Evolutionary conservation across 345 rosid genomes (phyloP).

Genomic region (Luvunga scandens): DNA sequence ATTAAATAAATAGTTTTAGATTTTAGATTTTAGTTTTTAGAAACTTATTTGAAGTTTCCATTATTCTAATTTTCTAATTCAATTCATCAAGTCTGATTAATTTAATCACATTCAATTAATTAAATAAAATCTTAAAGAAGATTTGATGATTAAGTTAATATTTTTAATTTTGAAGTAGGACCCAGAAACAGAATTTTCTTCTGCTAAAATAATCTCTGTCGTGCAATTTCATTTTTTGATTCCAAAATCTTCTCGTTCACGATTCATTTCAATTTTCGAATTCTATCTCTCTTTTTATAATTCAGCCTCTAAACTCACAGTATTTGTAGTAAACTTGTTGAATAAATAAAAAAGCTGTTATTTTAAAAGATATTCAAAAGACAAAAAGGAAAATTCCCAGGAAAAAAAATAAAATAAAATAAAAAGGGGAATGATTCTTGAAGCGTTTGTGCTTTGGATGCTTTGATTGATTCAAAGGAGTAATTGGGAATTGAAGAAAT

Average conservation of each 20-base stretch:
- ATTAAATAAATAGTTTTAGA: too few species aligned
- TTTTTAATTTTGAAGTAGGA: background rate
- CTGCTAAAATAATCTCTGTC: background rate
- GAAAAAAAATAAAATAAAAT: constrained; percentile 3
- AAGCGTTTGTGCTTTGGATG: constrained; percentile 17
- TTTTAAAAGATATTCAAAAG: constrained; percentile 23
- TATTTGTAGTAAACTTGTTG: background rate
- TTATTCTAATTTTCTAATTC: background rate
- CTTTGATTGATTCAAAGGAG: constrained; percentile 13
- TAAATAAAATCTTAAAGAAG: too few species aligned
- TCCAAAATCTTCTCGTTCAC: constrained; percentile 20
- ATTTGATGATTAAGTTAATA: background rate
- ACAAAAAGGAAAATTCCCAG: constrained; percentile 24
- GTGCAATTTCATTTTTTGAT: background rate
- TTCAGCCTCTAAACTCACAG: background rate
- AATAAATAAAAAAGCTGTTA: background rate
- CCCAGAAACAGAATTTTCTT: background rate
- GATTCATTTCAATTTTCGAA: constrained; percentile 28
- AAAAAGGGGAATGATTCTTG: background rate
- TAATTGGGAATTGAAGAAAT: constrained; percentile 14
- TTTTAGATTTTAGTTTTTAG: background rate
- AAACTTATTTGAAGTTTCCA: background rate
- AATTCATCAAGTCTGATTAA: background rate
- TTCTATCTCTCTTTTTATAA: constrained; percentile 21
- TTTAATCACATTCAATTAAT: background rate